Evolutionary conservation across 2,329 filamentous ascomycete genomes (phyloP), one percentile per base, ranked within the genome.

Genomic region (Ampelomyces quisqualis): DNA sequence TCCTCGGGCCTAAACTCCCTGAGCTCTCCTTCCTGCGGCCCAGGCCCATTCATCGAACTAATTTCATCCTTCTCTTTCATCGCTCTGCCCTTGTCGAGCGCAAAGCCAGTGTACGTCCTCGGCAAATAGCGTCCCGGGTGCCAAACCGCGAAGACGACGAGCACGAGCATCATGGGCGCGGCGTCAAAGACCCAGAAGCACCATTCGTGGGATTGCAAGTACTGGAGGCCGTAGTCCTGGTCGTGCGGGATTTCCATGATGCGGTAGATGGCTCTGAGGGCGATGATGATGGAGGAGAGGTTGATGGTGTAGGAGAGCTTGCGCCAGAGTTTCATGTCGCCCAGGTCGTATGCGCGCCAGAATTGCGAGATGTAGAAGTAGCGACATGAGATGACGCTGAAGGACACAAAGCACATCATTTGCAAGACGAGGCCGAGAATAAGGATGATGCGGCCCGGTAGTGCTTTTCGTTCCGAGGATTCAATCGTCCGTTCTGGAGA

Each of bases 201-300:
- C 72, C 77, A 78, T 47, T 79, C 76, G 15, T 75, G 71, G 3
- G 55, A 66, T 50, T 77, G 76, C 1, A 73, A 61, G 49, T 79
- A 79, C 11, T 71, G 69, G 5, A 76, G 60, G n/a, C 73, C 73
- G 0, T 63, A 59, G 11, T 53, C 45, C 34, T 55, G 55, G 36
- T 76, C 77, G 23, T 77, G 68, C 0, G 73, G 71, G 44, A 78
- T 79, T 48, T 80, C 76, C 33, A 76, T 68, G 3, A 76, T 70
- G n/a, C 76, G 72, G 45, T 76, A 80, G 19, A 78, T 67, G n/a
- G 73, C 77, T 10, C 76, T 74, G 3, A 77, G 46, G 64, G 78
- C 58, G 27, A 61, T 60, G 23, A 58, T 49, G 0, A 56, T 49
- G 2, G 60, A 63, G 0, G 62, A 64, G 2, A 64, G 37, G 29